Conservation (phyloP, 1,284 basidiomycete genomes). For the Trichosporon sp. region DNA sequence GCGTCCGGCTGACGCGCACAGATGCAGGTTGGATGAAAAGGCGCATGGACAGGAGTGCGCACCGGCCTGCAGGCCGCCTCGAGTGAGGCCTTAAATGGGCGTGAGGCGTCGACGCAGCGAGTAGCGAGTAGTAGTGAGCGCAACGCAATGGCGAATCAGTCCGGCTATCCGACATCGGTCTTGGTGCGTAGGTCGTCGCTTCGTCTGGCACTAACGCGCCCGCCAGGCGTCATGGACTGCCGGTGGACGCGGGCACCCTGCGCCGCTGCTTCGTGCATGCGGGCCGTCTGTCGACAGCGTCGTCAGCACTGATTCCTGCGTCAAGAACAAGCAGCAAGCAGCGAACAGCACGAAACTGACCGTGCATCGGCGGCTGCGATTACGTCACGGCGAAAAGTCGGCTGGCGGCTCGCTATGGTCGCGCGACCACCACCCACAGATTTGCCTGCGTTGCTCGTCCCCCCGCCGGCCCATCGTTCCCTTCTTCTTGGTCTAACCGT, state of each 20-base stretch:
- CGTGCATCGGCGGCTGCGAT: not conserved
- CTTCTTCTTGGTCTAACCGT: not conserved
- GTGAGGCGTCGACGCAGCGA: not conserved
- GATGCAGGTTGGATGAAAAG: not conserved
- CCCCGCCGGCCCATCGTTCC: not conserved
- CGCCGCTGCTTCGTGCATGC: not conserved
- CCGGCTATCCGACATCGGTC: not conserved
- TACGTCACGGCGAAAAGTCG: not conserved
- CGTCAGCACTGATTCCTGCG: not conserved
- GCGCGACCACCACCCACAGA: not conserved
- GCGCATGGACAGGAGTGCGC: not conserved
- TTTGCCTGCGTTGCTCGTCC: not conserved
- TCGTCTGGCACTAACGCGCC: not conserved
- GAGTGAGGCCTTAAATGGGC: not conserved
- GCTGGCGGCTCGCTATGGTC: not conserved
- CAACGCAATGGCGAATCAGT: not conserved
- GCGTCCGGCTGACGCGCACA: not conserved
- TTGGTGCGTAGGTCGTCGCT: not conserved
- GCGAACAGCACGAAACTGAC: not conserved
- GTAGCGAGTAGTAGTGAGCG: not conserved
- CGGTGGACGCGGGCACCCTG: not conserved
- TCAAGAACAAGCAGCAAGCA: not conserved
- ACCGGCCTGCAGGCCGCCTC: too few relatives aligned
- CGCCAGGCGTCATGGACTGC: not conserved
- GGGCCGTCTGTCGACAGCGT: not conserved